phyloP scores from a whole-genome alignment of 2,329 filamentous ascomycete genomes.

The Aspergillus ibericus region DNA sequence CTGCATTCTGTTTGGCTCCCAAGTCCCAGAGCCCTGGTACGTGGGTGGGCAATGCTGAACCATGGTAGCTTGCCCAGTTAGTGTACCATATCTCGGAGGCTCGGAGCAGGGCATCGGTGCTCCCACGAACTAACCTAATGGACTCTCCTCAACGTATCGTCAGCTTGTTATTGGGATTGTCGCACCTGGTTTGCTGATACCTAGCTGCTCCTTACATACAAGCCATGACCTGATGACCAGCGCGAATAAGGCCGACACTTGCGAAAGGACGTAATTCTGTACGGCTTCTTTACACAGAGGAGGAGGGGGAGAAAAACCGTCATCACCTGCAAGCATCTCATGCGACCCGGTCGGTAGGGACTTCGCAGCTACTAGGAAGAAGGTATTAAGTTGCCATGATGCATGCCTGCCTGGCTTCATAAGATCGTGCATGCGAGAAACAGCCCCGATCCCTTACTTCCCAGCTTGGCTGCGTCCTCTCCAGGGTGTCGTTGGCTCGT shows the following conservation, averaged over 20 bases:
- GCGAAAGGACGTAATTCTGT: background rate
- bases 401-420: background rate
- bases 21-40: background rate
- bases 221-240: constrained; percentile 5
- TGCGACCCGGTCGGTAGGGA: background rate
- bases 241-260: background rate
- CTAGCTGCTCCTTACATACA: constrained; percentile 8
- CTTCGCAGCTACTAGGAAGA: background rate
- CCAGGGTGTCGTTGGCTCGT: background rate
- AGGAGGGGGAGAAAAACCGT: background rate
- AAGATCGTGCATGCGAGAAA: constrained; percentile 4
- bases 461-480: background rate
- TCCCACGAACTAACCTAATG: background rate
- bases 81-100: constrained; percentile 20
- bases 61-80: constrained; percentile 19
- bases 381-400: background rate
- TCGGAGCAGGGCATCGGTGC: constrained; percentile 11
- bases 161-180: background rate
- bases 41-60: constrained; percentile 10
- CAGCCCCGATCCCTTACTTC: constrained; percentile 1
- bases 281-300: background rate
- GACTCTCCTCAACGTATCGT: background rate
- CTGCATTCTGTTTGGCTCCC: background rate
- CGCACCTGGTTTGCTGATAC: background rate
- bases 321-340: background rate